Evolutionary conservation across 331 rosid genomes (phyloP), one percentile per base, ranked within the genome.

Genomic region (Pyrus hybrid): DNA sequence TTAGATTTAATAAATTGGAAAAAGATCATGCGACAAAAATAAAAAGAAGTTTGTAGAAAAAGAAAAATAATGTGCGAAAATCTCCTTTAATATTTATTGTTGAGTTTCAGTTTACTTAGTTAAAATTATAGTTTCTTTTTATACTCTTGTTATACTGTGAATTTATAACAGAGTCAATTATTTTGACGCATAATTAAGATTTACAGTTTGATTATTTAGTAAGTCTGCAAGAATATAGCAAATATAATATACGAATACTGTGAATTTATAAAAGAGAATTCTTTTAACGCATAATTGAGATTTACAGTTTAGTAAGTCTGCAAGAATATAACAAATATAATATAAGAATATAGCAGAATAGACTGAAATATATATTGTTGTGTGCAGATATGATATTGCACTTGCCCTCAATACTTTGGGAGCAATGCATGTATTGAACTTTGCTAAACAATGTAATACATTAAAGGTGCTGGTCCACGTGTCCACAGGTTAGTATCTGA

Each of bases 321-420:
- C 14, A 21, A 57, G 28, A 58, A 10, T 2, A 58, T 58, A 3
- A 2, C 7, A 22, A 22, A 4, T 23, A 22, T 10, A 10, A 7
- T 10, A 57, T 57, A 57, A 8, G 5, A 17, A 57, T 4, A 57
- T 5, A 22, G 5, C 2, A 22, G 16, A 58, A 3, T 22, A 58
- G 30, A 23, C 64, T 58, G 25, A 58, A 11, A 22, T 58, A 22
- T 22, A 23, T 21, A 3, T 9, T 58, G n/a, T 16, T 13, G 7
- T 63, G n/a, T 65, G 23, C 71, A 80, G 83, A 25, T 92, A 92
- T 21, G 97, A 92, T 72, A 79, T 88, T 64, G 86, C 96, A 28
- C 61, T 92, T 77, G 82, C 75, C 20, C 61, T 88, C 80, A 92
- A 92, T 72, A 82, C 96, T 21, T 69, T 90, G 65, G 96, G 96